Evolutionary conservation across 441 rosid genomes (phyloP).

Genomic region (Populus tomentosa): DNA sequence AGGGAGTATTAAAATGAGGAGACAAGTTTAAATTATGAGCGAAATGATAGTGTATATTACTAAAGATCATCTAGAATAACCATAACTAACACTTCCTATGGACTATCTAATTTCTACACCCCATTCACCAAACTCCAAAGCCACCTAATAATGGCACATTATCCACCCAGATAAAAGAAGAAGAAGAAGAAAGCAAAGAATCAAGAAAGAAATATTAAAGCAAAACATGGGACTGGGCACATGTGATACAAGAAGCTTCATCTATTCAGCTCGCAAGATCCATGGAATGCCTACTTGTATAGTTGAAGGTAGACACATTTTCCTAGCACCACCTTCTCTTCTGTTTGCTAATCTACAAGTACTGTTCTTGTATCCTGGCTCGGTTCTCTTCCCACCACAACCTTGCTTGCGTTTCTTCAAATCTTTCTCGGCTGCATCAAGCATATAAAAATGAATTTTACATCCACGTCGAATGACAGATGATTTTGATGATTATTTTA

Average conservation of each 20-base stretch:
- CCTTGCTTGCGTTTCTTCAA: slow-evolving; percentile 81
- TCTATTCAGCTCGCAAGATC: slow-evolving; percentile 8
- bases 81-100: slow-evolving; percentile 5
- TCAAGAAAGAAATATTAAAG: neutral
- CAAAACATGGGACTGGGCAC: neutral
- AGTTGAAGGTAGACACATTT: slow-evolving; percentile 2
- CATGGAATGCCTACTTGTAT: slow-evolving; percentile 11
- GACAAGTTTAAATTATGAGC: too few species aligned
- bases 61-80: neutral
- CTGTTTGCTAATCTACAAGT: slow-evolving; percentile 43
- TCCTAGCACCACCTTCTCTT: slow-evolving; percentile 3
- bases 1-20: neutral
- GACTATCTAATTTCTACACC: slow-evolving; percentile 4
- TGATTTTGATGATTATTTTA: neutral
- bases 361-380: slow-evolving; percentile 83
- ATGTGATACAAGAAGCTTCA: neutral
- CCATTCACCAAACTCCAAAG: slow-evolving; percentile 11
- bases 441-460: neutral
- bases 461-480: neutral
- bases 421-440: slow-evolving; percentile 79
- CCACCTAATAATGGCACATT: slow-evolving; percentile 14
- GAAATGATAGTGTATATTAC: neutral
- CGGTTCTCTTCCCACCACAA: slow-evolving; percentile 96
- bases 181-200: neutral
- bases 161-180: slow-evolving; percentile 3